These are phyloP conservation scores for Dioscorea zingiberensis DNA, from an alignment of 106 monocot genomes.

Conservation along the genomic window DNA sequence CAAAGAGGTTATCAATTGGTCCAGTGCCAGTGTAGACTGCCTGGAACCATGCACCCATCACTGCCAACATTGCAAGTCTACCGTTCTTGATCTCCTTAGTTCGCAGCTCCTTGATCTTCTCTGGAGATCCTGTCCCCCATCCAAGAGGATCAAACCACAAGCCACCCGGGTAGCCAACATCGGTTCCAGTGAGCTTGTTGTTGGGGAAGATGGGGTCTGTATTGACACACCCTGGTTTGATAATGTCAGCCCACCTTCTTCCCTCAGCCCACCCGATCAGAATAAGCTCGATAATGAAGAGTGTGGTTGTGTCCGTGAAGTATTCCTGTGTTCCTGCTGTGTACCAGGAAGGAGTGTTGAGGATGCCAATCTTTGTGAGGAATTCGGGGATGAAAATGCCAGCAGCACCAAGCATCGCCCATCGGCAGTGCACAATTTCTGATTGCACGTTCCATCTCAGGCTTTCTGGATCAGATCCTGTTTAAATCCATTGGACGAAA, in stretches of 20 bases:
- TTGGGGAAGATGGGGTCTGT: slow-evolving; percentile 96
- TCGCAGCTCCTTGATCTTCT: slow-evolving; percentile 90
- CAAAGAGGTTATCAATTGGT: slow-evolving; percentile 96
- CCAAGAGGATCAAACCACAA: slow-evolving; percentile 98
- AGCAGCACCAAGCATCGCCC: slow-evolving; percentile 98
- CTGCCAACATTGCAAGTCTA: slow-evolving; percentile 90
- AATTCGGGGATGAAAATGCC: slow-evolving; percentile 98
- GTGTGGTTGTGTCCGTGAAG: slow-evolving; percentile 99
- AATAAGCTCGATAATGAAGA: slow-evolving; percentile 83
- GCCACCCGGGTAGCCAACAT: slow-evolving; percentile 94
- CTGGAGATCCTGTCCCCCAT: slow-evolving; percentile 84
- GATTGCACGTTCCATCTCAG: slow-evolving; percentile 86
- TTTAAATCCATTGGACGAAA: neutral
- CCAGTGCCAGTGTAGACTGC: slow-evolving; percentile 93
- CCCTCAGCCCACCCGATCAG: slow-evolving; percentile 99
- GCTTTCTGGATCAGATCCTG: slow-evolving; percentile 97
- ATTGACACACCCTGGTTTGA: slow-evolving; percentile 92
- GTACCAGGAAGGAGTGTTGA: slow-evolving; percentile 99
- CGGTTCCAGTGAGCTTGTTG: slow-evolving; percentile 99
- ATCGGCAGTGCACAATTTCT: slow-evolving; percentile 94
- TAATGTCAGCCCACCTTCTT: slow-evolving; percentile 90
- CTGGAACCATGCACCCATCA: slow-evolving; percentile 99
- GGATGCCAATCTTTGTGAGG: slow-evolving; percentile 88
- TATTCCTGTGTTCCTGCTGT: slow-evolving; percentile 77
- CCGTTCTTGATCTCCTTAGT: slow-evolving; percentile 99